Evolutionary conservation across 352 stramenopile genomes (phyloP).

Genomic region (Globisporangium heterothallicum): DNA sequence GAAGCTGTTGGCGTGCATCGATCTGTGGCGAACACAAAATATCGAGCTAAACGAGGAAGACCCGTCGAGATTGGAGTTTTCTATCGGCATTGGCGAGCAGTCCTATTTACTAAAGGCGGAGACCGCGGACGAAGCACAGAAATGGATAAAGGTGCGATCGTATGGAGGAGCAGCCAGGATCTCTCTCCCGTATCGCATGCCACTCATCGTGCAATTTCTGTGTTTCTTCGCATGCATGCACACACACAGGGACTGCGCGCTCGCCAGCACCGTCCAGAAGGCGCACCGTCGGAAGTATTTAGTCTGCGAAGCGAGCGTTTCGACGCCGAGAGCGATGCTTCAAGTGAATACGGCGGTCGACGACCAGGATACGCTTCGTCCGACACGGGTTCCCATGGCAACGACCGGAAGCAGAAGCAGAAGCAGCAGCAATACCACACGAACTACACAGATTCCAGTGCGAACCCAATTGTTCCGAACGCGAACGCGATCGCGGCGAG

Average conservation of each 20-base stretch:
- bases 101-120: slow-evolving; percentile 84
- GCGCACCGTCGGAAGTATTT: slow-evolving; percentile 73
- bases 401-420: slow-evolving; percentile 21
- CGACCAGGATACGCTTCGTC: slow-evolving; percentile 48
- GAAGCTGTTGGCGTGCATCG: slow-evolving; percentile 85
- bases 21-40: slow-evolving; percentile 80
- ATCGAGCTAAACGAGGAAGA: slow-evolving; percentile 67
- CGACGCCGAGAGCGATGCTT: slow-evolving; percentile 80
- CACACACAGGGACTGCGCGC: slow-evolving; percentile 50
- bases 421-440: slow-evolving; percentile 24
- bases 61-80: slow-evolving; percentile 67
- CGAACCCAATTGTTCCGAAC: slow-evolving; percentile 69
- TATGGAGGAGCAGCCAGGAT: not conserved
- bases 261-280: slow-evolving; percentile 65
- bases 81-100: slow-evolving; percentile 81
- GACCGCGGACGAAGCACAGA: slow-evolving; percentile 54
- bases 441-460: slow-evolving; percentile 46
- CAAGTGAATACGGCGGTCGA: slow-evolving; percentile 61
- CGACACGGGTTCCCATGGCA: slow-evolving; percentile 55
- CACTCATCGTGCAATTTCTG: not conserved
- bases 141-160: slow-evolving; percentile 45
- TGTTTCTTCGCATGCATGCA: too few species aligned
- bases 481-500: slow-evolving; percentile 51
- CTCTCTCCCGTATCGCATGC: not conserved
- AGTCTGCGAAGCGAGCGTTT: slow-evolving; percentile 77